Conservation (phyloP, 306 rosid species). For the Oemleria cerasiformis region DNA sequence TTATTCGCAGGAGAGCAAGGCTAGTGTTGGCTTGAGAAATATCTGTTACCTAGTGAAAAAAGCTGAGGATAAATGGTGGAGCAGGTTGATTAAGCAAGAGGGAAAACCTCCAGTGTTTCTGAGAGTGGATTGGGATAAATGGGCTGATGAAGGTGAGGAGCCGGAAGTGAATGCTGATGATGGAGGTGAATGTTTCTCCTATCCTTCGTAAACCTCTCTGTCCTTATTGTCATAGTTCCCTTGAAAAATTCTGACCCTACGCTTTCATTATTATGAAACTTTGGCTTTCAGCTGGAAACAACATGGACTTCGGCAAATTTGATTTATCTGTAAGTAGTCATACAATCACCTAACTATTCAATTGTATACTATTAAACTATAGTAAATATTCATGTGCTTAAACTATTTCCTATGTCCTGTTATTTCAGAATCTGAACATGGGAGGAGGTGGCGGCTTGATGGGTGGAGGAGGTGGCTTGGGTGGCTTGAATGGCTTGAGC, state of each 20-base stretch:
- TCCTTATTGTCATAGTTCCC: background rate
- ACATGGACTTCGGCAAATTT: background rate
- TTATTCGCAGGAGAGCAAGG: constrained; percentile 52
- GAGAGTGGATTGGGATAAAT: constrained; percentile 81
- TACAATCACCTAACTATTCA: background rate
- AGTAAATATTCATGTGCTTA: background rate
- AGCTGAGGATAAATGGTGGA: constrained; percentile 67
- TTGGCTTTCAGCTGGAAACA: constrained; percentile 34
- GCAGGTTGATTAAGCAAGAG: constrained; percentile 53
- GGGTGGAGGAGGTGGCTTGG: background rate
- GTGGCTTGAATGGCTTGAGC: background rate
- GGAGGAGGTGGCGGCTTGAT: constrained; percentile 21
- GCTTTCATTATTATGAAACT: background rate
- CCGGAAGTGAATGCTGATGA: constrained; percentile 15
- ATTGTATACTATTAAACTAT: background rate
- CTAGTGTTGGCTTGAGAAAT: constrained; percentile 51
- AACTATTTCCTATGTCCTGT: background rate
- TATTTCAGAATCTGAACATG: constrained; percentile 29
- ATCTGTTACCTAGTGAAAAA: constrained; percentile 52
- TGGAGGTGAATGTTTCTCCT: constrained; percentile 19
- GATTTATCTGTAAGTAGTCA: constrained; percentile 54
- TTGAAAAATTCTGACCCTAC: background rate
- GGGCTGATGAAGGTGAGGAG: constrained; percentile 84
- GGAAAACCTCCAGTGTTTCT: constrained; percentile 60
- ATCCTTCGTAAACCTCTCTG: background rate